Evolutionary conservation across 768 basidiomycete genomes (phyloP), one percentile per base, ranked within the genome.

Genomic region (Tulasnella sp.): DNA sequence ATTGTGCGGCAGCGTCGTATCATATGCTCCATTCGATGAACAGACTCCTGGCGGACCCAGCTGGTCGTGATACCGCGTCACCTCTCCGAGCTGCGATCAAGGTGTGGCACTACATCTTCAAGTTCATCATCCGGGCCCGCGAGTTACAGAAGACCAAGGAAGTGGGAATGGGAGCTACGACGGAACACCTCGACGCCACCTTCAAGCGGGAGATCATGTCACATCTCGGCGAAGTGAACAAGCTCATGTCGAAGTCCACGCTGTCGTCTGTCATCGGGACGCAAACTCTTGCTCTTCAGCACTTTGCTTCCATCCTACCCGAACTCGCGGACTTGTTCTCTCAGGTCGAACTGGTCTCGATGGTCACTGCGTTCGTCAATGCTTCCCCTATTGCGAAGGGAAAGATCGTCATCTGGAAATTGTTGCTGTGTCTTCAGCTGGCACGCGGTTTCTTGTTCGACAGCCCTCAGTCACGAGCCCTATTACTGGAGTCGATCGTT

Each of bases 21-120:
- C 86, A 83, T 65, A 83, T 98, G 64, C 79, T 97, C 37, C 81
- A 79, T 60, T 87, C 88, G 6, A 86, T 97, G 86, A 86, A 86
- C 65, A 76, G 80, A 23, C 77, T 96, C 12, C 73, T 97, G 37
- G 72, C 73, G 34, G 78, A 84, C 63, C 88, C 89, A 11, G 80
- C 82, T 0, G 77, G 80, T 19, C 70, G 74, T 7, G 86, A 88
- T 21, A 80, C 77, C 2, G 90, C 86, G 0, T 82, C 85, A 15
- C 77, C 80, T 4, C 76, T 97, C 55, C 82, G 93, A 32, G 82
- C 89, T 9, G 86, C 92, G 14, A 74, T 98, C 59, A 97, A 97
- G 68, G 94, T 97, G 29, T 94, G 91, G 91, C 86, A 91, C 65
- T 90, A 93, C 66, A 82, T 98, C 63, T 89, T 97, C 79, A 88